Percentiles rank a stretch among this genome's conserved stretches.
phyloP scores from a whole-genome alignment of 768 basidiomycete species.

The Kwoniella heveanensis region DNA sequence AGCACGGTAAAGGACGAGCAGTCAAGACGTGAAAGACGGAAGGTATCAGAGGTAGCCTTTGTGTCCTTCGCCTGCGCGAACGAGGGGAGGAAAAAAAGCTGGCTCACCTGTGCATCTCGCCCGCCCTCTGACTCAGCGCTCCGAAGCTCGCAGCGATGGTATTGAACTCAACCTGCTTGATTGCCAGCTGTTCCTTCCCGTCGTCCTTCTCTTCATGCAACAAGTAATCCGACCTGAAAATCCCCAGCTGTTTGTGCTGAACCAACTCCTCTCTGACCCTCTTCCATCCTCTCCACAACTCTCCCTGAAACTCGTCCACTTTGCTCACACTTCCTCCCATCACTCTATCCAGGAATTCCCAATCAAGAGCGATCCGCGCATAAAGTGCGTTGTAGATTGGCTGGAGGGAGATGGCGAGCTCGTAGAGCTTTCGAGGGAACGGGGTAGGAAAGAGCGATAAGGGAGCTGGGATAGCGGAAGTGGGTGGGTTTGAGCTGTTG shows the following conservation, averaged over 20 bases:
- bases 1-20: too few relatives aligned
- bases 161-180: constrained; percentile 98
- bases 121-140: constrained; percentile 60
- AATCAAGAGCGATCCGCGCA: constrained; percentile 76
- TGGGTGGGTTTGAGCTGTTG: constrained; percentile 43
- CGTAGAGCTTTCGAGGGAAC: constrained; percentile 73
- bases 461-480: constrained; percentile 86
- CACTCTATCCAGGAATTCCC: constrained; percentile 74
- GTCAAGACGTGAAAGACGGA: neutral
- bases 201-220: constrained; percentile 64
- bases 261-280: constrained; percentile 65
- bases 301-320: constrained; percentile 82
- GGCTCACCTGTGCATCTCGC: constrained; percentile 72
- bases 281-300: constrained; percentile 86
- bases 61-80: too few relatives aligned
- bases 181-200: constrained; percentile 37
- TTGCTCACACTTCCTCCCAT: constrained; percentile 83
- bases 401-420: constrained; percentile 69
- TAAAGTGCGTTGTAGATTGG: constrained; percentile 81
- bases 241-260: constrained; percentile 77
- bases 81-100: neutral
- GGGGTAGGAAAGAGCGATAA: constrained; percentile 85
- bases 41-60: too few relatives aligned
- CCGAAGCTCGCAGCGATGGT: constrained; percentile 94
- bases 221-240: constrained; percentile 94